Percentiles rank a stretch among this genome's conserved stretches.
These are phyloP conservation scores for Petrea volubilis DNA, from an alignment of 257 asterid genomes.

Conservation along the genomic window DNA sequence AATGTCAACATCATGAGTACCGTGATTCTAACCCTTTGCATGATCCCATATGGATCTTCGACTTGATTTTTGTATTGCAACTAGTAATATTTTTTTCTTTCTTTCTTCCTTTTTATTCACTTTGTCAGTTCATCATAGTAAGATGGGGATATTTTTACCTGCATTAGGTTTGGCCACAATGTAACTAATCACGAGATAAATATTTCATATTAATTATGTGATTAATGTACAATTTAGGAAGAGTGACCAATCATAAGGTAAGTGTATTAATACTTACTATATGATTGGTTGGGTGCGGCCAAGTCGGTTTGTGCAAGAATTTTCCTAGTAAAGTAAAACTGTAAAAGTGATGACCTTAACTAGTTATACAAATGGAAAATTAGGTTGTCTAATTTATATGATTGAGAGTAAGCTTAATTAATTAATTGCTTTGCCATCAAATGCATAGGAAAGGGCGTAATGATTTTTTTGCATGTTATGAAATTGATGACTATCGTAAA, in stretches of 20 bases:
- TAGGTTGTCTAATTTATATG: neutral
- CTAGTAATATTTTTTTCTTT: neutral
- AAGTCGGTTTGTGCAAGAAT: no score
- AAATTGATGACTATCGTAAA: neutral
- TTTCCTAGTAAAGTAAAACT: no score
- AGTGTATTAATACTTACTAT: no score
- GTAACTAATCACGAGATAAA: no score
- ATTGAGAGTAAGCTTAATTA: no score
- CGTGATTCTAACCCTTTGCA: constrained; percentile 24
- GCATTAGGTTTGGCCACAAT: no score
- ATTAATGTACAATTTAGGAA: no score
- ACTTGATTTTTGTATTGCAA: neutral
- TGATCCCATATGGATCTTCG: constrained; percentile 26
- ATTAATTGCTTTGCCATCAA: neutral
- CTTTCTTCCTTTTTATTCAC: no score
- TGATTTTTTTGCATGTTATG: neutral
- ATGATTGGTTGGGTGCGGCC: no score
- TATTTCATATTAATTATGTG: no score
- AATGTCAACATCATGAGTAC: constrained; percentile 18
- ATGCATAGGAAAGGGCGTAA: neutral
- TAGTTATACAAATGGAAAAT: neutral
- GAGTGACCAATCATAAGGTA: no score
- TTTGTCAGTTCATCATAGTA: neutral
- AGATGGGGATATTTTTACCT: no score
- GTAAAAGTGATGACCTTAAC: neutral